Evolutionary conservation across 805 yeast species (phyloP).

Genomic region (Ogataea paradorogensis): DNA sequence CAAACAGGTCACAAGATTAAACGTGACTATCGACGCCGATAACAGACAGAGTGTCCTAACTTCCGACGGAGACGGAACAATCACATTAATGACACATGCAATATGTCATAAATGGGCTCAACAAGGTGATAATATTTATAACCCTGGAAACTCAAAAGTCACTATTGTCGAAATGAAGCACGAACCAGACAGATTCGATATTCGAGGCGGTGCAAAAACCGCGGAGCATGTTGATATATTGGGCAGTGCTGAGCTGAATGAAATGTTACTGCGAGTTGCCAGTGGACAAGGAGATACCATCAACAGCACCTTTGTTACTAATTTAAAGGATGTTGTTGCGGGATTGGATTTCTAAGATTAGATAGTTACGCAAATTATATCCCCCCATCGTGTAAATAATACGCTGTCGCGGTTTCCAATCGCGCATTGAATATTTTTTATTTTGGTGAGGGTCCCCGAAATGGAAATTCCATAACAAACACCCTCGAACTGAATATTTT

Average conservation of each 20-base stretch:
- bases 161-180: slow-evolving; percentile 88
- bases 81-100: slow-evolving; percentile 79
- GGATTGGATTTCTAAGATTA: slow-evolving; percentile 42
- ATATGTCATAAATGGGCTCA: slow-evolving; percentile 66
- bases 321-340: slow-evolving; percentile 59
- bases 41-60: slow-evolving; percentile 65
- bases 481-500: slow-evolving; percentile 17
- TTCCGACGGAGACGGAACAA: slow-evolving; percentile 96
- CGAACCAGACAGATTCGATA: slow-evolving; percentile 90
- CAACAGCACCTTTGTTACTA: slow-evolving; percentile 55
- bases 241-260: slow-evolving; percentile 91
- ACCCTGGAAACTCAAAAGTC: slow-evolving; percentile 74
- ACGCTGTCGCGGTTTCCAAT: slow-evolving; percentile 10
- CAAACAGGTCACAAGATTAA: slow-evolving; percentile 49
- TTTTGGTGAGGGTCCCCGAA: slow-evolving; percentile 7
- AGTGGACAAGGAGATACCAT: slow-evolving; percentile 74
- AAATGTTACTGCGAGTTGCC: slow-evolving; percentile 76
- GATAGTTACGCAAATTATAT: too few relatives aligned
- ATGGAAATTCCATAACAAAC: slow-evolving; percentile 18
- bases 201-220: slow-evolving; percentile 95
- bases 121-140: slow-evolving; percentile 52
- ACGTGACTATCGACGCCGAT: slow-evolving; percentile 69
- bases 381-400: background rate
- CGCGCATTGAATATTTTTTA: slow-evolving; percentile 7
- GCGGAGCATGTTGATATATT: slow-evolving; percentile 97